phyloP scores from a whole-genome alignment of 2,329 filamentous ascomycete species.

The Trichoderma guizhouense region DNA sequence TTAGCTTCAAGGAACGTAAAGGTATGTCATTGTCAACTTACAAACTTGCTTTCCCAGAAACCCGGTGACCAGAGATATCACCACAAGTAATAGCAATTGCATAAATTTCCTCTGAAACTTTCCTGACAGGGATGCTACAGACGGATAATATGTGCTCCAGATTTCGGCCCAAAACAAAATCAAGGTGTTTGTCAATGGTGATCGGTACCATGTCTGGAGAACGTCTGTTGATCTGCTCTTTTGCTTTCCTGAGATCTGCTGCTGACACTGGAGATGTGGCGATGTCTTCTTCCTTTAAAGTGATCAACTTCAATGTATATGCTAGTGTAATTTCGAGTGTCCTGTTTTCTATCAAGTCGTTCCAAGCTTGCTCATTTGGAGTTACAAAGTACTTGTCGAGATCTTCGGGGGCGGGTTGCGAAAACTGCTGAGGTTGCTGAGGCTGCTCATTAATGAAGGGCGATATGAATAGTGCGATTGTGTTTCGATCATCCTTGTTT shows the following conservation, averaged over 20 bases:
- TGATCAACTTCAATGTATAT: neutral
- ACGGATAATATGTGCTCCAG: neutral
- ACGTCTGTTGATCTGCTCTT: neutral
- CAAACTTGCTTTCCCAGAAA: neutral
- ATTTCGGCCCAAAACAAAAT: neutral
- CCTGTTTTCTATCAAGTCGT: neutral
- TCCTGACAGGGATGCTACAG: neutral
- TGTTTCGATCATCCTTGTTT: neutral
- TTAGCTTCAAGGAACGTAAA: neutral
- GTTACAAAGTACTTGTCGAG: neutral
- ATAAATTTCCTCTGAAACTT: no score
- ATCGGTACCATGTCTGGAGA: neutral
- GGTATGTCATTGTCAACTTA: neutral
- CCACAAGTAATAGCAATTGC: neutral
- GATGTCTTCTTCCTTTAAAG: neutral
- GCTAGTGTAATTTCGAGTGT: neutral
- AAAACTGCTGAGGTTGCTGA: neutral
- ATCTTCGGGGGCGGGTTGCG: neutral
- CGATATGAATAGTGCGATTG: neutral
- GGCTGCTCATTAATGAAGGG: neutral
- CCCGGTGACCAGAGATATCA: neutral
- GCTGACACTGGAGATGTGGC: neutral
- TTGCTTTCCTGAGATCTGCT: neutral
- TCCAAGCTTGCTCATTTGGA: neutral
- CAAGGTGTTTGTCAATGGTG: neutral